Evolutionary conservation across 495 filamentous ascomycete genomes (phyloP).

Genomic region (Aspergillus carlsbadensis): DNA sequence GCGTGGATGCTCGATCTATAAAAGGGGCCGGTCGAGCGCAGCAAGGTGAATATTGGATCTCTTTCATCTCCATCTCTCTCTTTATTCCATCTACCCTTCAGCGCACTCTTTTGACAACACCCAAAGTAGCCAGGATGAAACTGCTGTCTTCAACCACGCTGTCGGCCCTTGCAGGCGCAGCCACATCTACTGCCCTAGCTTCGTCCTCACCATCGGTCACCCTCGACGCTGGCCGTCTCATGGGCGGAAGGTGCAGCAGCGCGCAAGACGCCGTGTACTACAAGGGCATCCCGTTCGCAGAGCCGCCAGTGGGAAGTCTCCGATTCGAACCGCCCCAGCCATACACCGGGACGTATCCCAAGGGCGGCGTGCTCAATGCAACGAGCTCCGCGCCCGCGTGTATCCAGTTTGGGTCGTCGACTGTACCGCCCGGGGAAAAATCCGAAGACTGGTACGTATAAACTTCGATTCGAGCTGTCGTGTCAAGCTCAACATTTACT

Average conservation of each 20-base stretch:
- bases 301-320: conserved; percentile 21
- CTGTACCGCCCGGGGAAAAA: conserved; percentile 18
- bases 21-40: too few species aligned
- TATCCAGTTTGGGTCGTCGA: conserved; percentile 30
- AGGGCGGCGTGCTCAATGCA: conserved; percentile 16
- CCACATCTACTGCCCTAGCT: background rate
- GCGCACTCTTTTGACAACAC: too few species aligned
- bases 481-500: background rate
- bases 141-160: background rate
- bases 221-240: background rate
- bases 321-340: conserved; percentile 24
- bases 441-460: conserved; percentile 36
- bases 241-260: background rate
- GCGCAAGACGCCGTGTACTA: conserved; percentile 2
- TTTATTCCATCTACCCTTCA: background rate
- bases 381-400: conserved; percentile 24
- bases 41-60: too few species aligned
- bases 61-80: too few species aligned
- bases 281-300: conserved; percentile 33
- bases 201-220: background rate
- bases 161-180: background rate
- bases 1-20: too few species aligned
- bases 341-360: conserved; percentile 10
- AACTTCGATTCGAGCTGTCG: too few species aligned
- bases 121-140: too few species aligned